Percentiles rank a stretch among this genome's conserved stretches.
These are phyloP conservation scores for Aspergillus terreus DNA, from an alignment of 2,329 filamentous ascomycete genomes.

Conservation along the genomic window DNA sequence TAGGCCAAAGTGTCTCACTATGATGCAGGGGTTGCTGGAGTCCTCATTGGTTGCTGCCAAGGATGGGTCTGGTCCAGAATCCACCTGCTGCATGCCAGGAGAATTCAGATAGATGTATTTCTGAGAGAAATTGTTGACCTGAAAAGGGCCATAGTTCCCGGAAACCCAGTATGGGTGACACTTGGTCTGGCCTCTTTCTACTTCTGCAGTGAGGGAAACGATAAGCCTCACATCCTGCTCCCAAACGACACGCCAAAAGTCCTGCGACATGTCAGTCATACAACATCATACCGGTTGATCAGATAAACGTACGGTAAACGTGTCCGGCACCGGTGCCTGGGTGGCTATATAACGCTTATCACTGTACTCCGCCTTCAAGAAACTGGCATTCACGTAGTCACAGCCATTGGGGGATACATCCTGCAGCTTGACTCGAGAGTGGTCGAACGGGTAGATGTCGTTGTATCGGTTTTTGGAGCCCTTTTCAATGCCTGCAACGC, in stretches of 20 bases:
- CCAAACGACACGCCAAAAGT: slow-evolving; percentile 98
- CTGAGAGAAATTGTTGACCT: slow-evolving; percentile 74
- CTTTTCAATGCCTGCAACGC: slow-evolving; percentile 89
- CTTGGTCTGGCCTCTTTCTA: slow-evolving; percentile 89
- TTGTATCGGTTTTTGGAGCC: slow-evolving; percentile 96
- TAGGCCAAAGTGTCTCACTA: slow-evolving; percentile 82
- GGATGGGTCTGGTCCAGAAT: slow-evolving; percentile 31
- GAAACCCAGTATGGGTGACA: slow-evolving; percentile 91
- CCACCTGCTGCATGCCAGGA: slow-evolving; percentile 44
- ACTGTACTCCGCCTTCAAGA: slow-evolving; percentile 73
- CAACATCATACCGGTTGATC: not conserved
- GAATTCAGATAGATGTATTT: slow-evolving; percentile 73
- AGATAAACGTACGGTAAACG: slow-evolving; percentile 69
- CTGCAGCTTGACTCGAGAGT: slow-evolving; percentile 78
- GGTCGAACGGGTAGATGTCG: slow-evolving; percentile 94
- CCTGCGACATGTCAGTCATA: slow-evolving; percentile 48
- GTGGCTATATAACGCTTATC: slow-evolving; percentile 94
- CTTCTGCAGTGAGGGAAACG: slow-evolving; percentile 93
- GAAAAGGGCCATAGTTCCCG: slow-evolving; percentile 72
- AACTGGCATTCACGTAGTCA: slow-evolving; percentile 94
- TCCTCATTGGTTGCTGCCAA: slow-evolving; percentile 27
- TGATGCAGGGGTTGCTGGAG: slow-evolving; percentile 61
- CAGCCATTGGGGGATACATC: slow-evolving; percentile 65
- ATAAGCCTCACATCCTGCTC: slow-evolving; percentile 93
- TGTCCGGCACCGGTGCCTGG: slow-evolving; percentile 87